Evolutionary conservation across 441 rosid species (phyloP).

Genomic region (Syzygium syzygioides): DNA sequence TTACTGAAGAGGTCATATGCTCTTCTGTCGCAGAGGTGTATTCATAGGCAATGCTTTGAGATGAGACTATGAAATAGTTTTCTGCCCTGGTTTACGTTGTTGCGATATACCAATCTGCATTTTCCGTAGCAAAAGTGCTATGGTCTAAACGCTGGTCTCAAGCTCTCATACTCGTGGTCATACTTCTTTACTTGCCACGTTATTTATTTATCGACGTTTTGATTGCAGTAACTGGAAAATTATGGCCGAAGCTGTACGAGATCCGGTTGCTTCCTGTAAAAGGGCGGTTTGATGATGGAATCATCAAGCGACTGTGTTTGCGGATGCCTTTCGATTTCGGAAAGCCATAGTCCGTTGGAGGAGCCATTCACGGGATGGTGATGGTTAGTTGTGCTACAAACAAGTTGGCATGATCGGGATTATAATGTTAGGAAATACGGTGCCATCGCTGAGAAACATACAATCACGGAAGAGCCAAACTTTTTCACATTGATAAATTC

Average conservation of each 20-base stretch:
- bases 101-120: neutral
- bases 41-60: neutral
- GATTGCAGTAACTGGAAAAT: constrained; percentile 80
- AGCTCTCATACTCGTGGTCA: neutral
- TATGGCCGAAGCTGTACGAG: constrained; percentile 86
- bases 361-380: neutral
- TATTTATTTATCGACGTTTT: neutral
- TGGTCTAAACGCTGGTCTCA: neutral
- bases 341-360: neutral
- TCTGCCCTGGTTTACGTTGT: neutral
- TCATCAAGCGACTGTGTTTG: constrained; percentile 47
- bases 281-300: constrained; percentile 8
- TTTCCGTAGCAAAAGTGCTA: neutral
- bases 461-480: neutral
- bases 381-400: neutral
- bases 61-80: neutral
- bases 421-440: neutral
- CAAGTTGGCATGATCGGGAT: neutral
- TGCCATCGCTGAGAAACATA: neutral
- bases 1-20: neutral
- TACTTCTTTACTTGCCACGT: neutral
- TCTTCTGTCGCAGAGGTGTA: neutral
- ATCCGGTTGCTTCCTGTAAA: constrained; percentile 48
- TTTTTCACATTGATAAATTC: neutral
- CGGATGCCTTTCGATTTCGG: constrained; percentile 5